Evolutionary conservation across 192 early-diverging fungal species (phyloP), one percentile per base, ranked within the genome.

Genomic region (Entrophospora sp.): DNA sequence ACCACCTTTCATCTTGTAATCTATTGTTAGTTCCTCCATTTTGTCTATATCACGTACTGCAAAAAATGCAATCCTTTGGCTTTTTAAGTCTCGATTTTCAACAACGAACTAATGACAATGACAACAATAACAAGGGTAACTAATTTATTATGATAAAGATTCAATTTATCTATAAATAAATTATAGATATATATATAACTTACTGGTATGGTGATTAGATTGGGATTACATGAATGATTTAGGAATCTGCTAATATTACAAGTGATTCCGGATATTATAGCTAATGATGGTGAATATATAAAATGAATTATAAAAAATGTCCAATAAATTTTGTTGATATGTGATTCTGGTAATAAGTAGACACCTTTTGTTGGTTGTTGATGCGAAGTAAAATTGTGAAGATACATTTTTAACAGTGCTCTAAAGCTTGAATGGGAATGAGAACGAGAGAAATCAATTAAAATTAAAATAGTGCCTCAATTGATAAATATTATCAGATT

Each of bases 211-310:
- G 36, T 38, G 16, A 61, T 8, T 1, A 61, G 16, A 44, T 61
- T 61, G 5, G 36, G 37, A 61, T 61, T 25, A 61, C 59, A 61
- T 5, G 59, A 61, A 44, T 61, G 59, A 44, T 61, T 61, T 16
- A 61, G 16, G 18, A 61, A 61, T 43, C 59, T 38, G 12, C 24
- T 42, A 18, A 61, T n/a, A n/a, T n/a, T n/a, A n/a, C n/a, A n/a
- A n/a, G n/a, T n/a, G n/a, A n/a, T n/a, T n/a, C n/a, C n/a, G n/a
- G n/a, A n/a, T n/a, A n/a, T n/a, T n/a, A n/a, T n/a, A n/a, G n/a
- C n/a, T n/a, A n/a, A n/a, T n/a, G n/a, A n/a, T n/a, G n/a, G n/a
- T n/a, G n/a, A n/a, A n/a, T n/a, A n/a, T n/a, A n/a, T n/a, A n/a
- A n/a, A n/a, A n/a, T n/a, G n/a, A n/a, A n/a, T n/a, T n/a, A n/a